Conservation (phyloP, 2,329 filamentous ascomycete genomes). For the Colletotrichum tamarilloi region DNA sequence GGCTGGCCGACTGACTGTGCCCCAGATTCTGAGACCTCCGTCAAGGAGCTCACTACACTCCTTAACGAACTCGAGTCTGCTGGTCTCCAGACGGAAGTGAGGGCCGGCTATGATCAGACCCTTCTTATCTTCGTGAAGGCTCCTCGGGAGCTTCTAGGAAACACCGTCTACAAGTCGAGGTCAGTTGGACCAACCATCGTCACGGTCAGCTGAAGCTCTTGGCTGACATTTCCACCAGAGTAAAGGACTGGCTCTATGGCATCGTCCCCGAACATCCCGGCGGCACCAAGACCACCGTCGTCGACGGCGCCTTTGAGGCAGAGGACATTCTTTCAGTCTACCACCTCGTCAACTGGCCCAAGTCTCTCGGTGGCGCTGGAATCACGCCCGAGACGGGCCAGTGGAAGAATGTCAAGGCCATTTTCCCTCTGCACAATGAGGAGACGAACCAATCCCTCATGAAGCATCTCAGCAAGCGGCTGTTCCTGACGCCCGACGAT, state of each 20-base stretch:
- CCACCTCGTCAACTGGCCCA: conserved; percentile 71
- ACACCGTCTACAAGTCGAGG: conserved; percentile 76
- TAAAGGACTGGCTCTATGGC: conserved; percentile 81
- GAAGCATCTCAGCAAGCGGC: conserved; percentile 63
- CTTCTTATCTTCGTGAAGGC: conserved; percentile 75
- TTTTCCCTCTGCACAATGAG: conserved; percentile 73
- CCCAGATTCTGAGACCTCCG: conserved; percentile 47
- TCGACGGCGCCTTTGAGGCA: conserved; percentile 65
- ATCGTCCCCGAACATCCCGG: conserved; percentile 73
- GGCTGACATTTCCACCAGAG: conserved; percentile 53
- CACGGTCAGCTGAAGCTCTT: background rate
- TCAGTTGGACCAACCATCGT: conserved; percentile 41
- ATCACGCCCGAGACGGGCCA: conserved; percentile 68
- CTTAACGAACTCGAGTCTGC: conserved; percentile 69
- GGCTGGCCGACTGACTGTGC: background rate
- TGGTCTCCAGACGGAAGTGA: conserved; percentile 77
- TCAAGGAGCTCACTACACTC: conserved; percentile 54
- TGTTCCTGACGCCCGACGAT: conserved; percentile 61
- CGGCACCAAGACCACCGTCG: conserved; percentile 61
- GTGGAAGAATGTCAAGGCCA: conserved; percentile 69
- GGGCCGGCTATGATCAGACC: conserved; percentile 74
- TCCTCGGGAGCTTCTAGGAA: conserved; percentile 70
- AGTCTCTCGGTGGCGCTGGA: conserved; percentile 69
- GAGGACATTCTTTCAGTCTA: conserved; percentile 79
- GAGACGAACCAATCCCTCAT: conserved; percentile 66